These are phyloP conservation scores for Talaromyces proteolyticus DNA, from an alignment of 495 filamentous ascomycete genomes.

Conservation along the genomic window DNA sequence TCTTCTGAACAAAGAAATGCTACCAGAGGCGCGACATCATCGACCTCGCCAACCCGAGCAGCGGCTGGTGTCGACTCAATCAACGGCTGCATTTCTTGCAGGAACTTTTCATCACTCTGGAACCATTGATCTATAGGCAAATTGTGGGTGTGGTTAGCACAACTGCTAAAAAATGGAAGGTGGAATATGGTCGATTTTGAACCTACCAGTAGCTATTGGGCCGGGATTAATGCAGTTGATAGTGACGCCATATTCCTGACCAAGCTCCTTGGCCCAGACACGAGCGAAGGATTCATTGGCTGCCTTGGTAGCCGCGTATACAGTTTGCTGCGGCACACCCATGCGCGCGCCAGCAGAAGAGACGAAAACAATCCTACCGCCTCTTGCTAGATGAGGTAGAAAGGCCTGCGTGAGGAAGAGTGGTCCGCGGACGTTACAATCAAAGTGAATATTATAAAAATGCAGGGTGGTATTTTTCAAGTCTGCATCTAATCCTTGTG, in stretches of 20 bases:
- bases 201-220: constrained; percentile 19
- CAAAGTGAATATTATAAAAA: constrained; percentile 10
- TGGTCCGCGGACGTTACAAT: constrained; percentile 13
- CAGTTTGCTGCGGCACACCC: constrained; percentile 9
- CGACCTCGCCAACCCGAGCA: constrained; percentile 10
- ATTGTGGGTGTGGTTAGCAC: no score
- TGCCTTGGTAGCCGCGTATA: constrained; percentile 12
- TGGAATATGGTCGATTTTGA: not conserved
- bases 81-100: constrained; percentile 10
- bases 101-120: constrained; percentile 9
- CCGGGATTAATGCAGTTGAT: constrained; percentile 22
- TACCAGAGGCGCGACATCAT: constrained; percentile 11
- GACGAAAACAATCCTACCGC: not conserved
- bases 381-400: constrained; percentile 7
- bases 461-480: constrained; percentile 32
- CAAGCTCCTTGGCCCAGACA: constrained; percentile 21
- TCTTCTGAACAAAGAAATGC: constrained; percentile 8
- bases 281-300: constrained; percentile 15
- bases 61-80: constrained; percentile 10
- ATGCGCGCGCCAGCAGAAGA: constrained; percentile 6
- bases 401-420: constrained; percentile 18
- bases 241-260: constrained; percentile 12
- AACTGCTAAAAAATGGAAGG: not conserved
- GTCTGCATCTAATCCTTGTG: constrained; percentile 39
- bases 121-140: constrained; percentile 12